Evolutionary conservation across 768 basidiomycete species (phyloP).

Genomic region (Panus rudis): DNA sequence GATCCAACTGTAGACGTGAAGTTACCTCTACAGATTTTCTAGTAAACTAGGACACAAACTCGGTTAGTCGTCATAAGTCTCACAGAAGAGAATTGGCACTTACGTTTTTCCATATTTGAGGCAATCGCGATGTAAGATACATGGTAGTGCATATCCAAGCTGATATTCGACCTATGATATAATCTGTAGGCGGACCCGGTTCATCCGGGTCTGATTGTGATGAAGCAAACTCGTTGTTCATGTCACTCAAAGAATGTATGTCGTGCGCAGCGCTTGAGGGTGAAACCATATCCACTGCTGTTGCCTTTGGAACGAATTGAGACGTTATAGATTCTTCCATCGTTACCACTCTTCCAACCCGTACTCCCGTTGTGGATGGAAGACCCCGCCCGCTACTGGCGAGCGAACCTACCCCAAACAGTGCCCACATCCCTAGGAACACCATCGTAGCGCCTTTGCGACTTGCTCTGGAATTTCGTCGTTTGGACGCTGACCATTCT

Average conservation of each 20-base stretch:
- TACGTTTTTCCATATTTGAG: slow-evolving; percentile 99
- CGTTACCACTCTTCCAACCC: slow-evolving; percentile 44
- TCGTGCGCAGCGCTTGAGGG: not conserved
- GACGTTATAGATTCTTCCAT: slow-evolving; percentile 9
- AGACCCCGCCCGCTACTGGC: slow-evolving; percentile 25
- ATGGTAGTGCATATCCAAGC: slow-evolving; percentile 93
- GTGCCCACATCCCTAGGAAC: slow-evolving; percentile 69
- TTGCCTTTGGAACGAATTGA: not conserved
- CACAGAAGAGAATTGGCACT: slow-evolving; percentile 26
- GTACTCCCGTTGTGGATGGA: slow-evolving; percentile 21
- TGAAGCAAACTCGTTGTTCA: not conserved
- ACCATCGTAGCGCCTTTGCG: slow-evolving; percentile 72
- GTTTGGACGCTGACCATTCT: slow-evolving; percentile 13
- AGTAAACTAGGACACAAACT: slow-evolving; percentile 47
- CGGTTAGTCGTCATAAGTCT: slow-evolving; percentile 1
- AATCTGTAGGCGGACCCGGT: slow-evolving; percentile 32
- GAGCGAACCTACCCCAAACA: slow-evolving; percentile 62
- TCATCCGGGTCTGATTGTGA: not conserved
- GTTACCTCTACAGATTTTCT: slow-evolving; percentile 84
- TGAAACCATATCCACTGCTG: not conserved
- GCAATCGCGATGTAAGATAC: slow-evolving; percentile 89
- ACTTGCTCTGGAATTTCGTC: slow-evolving; percentile 51
- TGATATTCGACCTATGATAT: slow-evolving; percentile 79
- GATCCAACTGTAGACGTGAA: not conserved
- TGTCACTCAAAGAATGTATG: not conserved